Percentiles rank a stretch among this genome's conserved stretches.
Evolutionary conservation across 1,139 yeast genomes (phyloP).

Genomic region (Diutina siamensis): DNA sequence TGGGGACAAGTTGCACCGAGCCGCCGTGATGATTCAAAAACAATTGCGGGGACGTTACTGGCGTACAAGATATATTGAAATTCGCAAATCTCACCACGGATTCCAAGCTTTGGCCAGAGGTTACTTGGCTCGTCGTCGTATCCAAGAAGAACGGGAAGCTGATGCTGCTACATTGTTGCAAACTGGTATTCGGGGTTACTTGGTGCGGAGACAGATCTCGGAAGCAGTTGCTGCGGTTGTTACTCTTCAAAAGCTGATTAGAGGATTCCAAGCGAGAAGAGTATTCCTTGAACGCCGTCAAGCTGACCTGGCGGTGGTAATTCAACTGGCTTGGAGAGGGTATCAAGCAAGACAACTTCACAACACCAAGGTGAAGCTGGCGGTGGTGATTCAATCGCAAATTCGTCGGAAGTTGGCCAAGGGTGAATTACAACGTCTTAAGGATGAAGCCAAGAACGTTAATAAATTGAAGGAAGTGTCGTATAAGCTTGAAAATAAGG

Average conservation of each 20-base stretch:
- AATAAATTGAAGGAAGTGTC: constrained; percentile 85
- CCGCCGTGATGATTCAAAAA: constrained; percentile 84
- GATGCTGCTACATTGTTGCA: constrained; percentile 66
- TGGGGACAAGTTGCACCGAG: constrained; percentile 59
- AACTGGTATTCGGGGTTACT: constrained; percentile 56
- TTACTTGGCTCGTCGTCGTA: constrained; percentile 42
- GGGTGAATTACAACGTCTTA: constrained; percentile 49
- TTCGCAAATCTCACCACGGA: constrained; percentile 40
- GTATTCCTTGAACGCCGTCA: constrained; percentile 31
- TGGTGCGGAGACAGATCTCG: constrained; percentile 37
- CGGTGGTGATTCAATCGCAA: constrained; percentile 65
- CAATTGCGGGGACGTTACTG: constrained; percentile 57
- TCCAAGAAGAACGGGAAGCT: constrained; percentile 46
- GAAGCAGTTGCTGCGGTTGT: constrained; percentile 40
- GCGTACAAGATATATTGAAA: constrained; percentile 49
- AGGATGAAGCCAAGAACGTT: constrained; percentile 82
- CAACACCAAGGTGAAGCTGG: constrained; percentile 33
- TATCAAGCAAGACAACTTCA: constrained; percentile 36
- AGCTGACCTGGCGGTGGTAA: constrained; percentile 50
- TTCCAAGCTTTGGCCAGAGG: constrained; percentile 63
- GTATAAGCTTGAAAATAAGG: constrained; percentile 88
- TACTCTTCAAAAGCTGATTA: constrained; percentile 53
- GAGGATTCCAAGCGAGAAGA: constrained; percentile 54
- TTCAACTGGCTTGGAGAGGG: constrained; percentile 65
- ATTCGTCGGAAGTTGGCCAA: constrained; percentile 70